Base-by-base conservation (phyloP, 2,329 filamentous ascomycete genomes). In the Chaetomiaceae sp. region DNA sequence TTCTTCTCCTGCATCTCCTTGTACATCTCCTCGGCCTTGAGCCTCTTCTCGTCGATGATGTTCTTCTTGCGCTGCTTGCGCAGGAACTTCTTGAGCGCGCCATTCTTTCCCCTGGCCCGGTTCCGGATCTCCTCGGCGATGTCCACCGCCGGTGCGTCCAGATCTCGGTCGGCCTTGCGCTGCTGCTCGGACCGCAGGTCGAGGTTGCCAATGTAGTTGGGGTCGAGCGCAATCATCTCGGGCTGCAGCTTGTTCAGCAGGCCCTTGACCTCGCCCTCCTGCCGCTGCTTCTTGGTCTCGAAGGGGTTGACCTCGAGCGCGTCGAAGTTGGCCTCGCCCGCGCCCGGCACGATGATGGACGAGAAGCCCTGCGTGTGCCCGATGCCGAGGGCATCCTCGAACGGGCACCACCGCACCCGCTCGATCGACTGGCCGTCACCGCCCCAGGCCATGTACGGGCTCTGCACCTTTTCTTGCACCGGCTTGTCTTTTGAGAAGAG, bases 301-400 rank as follows among this genome's bases (percentile, higher is more conserved):
- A 92, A 97, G 30, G 93, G 93, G 74, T 99, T 99, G 61, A 85
- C 77, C 69, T 99, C 93, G 48, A 96, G 75, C 3, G 90, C 87
- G 68, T 99, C 93, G 66, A 88, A 96, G 78, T 97, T 97, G 66
- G 93, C 84, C 69, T 99, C 93, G 55, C 93, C 93, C n/a, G 92
- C 87, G 42, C 93, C 93, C 7, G 93, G 93, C 2, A 97, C 83
- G 60, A 99, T 82, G 64, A 96, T 82, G 50, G 86, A 93, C 14
- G 86, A 87, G 72, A 97, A 97, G 13, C 93, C 93, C 54, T 84
- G 75, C 64, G 87, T 79, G 72, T 97, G 92, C 2, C 85, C 81
- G 20, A 96, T 78, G 13, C 92, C 93, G 2, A 99, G 79, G 1
- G 96, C 75, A 73, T 99, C 93, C 67, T 99, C 93, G 57, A 87